Evolutionary conservation across 495 filamentous ascomycete genomes (phyloP), one percentile per base, ranked within the genome.

Genomic region (Darksidea phi): DNA sequence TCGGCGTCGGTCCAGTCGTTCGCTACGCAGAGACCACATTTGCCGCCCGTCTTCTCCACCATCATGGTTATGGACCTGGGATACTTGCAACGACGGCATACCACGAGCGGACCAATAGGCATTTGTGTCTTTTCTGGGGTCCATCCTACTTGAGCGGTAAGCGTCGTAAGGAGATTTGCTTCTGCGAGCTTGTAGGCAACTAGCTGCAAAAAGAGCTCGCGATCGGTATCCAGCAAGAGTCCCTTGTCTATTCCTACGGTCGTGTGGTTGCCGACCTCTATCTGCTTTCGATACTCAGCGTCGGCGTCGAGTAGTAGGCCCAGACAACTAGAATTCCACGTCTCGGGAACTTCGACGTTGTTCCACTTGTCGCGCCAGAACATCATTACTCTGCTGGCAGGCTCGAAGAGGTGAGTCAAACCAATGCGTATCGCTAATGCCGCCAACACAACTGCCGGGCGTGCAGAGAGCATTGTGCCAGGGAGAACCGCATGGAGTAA

Each of bases 11-110:
- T 41, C 13, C 42, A 54, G 51, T 37, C 28, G 6, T 41, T 24
- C 7, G 34, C 26, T 20, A 66, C 63, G 55, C 78, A 80, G 45
- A 72, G 23, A 0, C 78, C 78, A 56, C 78, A 80, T 5, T 70
- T 60, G 0, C 71, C 70, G 28, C 28, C 28, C 28, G 28, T 10
- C 24, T 66, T 50, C 0, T 49, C 12, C 1, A 68, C 70, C 75
- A 79, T 79, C 3, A 81, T 66, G 10, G 75, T 79, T 0, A 80
- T 76, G 0, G 77, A 80, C 0, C 78, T 70, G 1, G 77, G 76
- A 38, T 66, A 74, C n/a, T 73, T 10, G 28, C 28, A 32, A 10
- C 28, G 4, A 32, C 28, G 28, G 28, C 28, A 32, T 4, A 32
- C 10, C 3, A 32, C 28, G 28, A 32, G 28, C 4, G 28, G 28